These are phyloP conservation scores for Saxophila tyrrhenica DNA, from an alignment of 495 filamentous ascomycete genomes.

Conservation along the genomic window DNA sequence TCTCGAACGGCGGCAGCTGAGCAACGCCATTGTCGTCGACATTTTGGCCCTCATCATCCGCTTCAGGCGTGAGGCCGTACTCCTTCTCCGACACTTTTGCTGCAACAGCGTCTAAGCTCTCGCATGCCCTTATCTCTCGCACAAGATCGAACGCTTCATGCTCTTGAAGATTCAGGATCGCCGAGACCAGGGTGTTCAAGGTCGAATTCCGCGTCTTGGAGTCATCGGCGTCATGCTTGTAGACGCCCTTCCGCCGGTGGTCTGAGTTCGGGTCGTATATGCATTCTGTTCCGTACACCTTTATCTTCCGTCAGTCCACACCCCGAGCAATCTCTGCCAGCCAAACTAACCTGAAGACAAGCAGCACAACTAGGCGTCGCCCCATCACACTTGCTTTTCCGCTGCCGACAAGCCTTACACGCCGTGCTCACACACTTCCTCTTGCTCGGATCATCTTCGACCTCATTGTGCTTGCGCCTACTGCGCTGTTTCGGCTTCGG, in stretches of 20 bases:
- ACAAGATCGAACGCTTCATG: conserved; percentile 75
- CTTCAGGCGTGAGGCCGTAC: conserved; percentile 30
- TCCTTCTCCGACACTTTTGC: conserved; percentile 59
- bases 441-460: conserved; percentile 5
- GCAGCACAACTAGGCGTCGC: conserved; percentile 86
- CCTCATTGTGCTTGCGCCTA: conserved; percentile 3
- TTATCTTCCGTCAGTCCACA: neutral
- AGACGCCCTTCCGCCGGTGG: conserved; percentile 81
- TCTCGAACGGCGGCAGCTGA: conserved; percentile 58
- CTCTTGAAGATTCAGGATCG: conserved; percentile 77
- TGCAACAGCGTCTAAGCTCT: conserved; percentile 82
- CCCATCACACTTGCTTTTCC: conserved; percentile 63
- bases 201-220: conserved; percentile 80
- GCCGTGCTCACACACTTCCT: conserved; percentile 4
- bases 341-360: conserved; percentile 50
- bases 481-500: neutral
- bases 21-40: conserved; percentile 31
- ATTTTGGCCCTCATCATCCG: conserved; percentile 26
- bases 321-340: neutral
- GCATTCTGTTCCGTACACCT: conserved; percentile 83
- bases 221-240: conserved; percentile 73
- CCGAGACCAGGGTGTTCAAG: conserved; percentile 81
- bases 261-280: conserved; percentile 94
- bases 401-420: conserved; percentile 13
- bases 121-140: conserved; percentile 78